A percentile compares a stretch with the other conserved stretches of the same genome.
phyloP scores from a whole-genome alignment of 805 yeast species.

The Candida verbasci region DNA sequence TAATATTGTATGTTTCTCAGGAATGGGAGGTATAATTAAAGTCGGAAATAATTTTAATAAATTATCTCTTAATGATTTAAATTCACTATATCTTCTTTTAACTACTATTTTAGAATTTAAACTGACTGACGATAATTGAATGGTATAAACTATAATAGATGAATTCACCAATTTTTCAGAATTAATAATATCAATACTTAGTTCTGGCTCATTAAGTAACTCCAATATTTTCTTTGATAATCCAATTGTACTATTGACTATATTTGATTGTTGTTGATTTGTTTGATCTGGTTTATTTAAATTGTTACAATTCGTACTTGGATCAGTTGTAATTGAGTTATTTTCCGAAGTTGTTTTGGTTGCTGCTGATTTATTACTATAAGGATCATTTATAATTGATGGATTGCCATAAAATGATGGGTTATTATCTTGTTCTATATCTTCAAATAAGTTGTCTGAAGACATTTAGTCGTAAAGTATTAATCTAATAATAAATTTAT shows the following conservation, averaged over 20 bases:
- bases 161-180: constrained; percentile 34
- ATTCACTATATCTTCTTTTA: constrained; percentile 40
- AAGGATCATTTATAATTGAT: constrained; percentile 24
- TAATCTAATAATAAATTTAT: neutral
- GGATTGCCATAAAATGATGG: constrained; percentile 39
- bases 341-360: neutral
- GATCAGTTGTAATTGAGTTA: neutral
- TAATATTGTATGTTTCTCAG: constrained; percentile 45
- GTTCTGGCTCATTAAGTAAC: constrained; percentile 22
- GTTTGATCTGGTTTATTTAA: neutral
- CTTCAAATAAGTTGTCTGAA: constrained; percentile 23
- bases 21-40: constrained; percentile 39
- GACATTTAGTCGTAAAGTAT: constrained; percentile 4
- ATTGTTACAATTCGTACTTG: neutral
- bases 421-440: constrained; percentile 43
- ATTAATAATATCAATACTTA: constrained; percentile 26
- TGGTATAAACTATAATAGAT: constrained; percentile 34
- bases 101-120: constrained; percentile 22
- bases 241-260: constrained; percentile 26
- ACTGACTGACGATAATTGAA: constrained; percentile 18
- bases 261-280: constrained; percentile 10
- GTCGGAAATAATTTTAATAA: constrained; percentile 37
- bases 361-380: constrained; percentile 11
- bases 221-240: constrained; percentile 27
- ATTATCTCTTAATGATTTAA: constrained; percentile 38